phyloP scores from a whole-genome alignment of 495 filamentous ascomycete genomes.

The Trichoderma gamsii region DNA sequence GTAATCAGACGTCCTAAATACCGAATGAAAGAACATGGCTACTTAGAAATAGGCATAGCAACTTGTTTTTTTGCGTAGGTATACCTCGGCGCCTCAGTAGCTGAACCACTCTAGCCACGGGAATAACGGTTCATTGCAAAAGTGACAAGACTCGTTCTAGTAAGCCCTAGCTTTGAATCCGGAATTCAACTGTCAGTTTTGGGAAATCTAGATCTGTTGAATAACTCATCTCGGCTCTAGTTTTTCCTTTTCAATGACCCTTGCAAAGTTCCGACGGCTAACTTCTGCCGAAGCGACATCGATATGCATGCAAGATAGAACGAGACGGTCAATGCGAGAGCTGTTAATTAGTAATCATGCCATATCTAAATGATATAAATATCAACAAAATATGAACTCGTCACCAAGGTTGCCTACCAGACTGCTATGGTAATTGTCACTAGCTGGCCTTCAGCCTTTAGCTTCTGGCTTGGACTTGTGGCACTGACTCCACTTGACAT shows the following conservation, averaged over 20 bases:
- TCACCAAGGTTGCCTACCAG: background rate
- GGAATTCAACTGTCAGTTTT: too few species aligned
- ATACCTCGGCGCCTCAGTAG: background rate
- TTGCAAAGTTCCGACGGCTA: background rate
- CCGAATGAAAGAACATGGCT: background rate
- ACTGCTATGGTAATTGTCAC: background rate
- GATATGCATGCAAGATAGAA: too few species aligned
- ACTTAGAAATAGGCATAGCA: too few species aligned
- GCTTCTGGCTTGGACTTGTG: too few species aligned
- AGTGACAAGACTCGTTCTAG: background rate
- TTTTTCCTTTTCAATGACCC: background rate
- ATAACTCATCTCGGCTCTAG: too few species aligned
- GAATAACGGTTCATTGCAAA: background rate
- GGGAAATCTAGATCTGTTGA: too few species aligned
- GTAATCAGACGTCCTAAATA: background rate
- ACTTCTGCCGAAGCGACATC: background rate
- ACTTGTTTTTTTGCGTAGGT: background rate
- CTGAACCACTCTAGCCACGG: background rate
- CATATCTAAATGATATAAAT: too few species aligned
- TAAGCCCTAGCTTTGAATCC: too few species aligned
- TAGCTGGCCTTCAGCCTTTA: too few species aligned
- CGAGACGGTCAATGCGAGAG: too few species aligned
- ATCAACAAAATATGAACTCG: background rate
- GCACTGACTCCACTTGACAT: too few species aligned
- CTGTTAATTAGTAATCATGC: too few species aligned